These are phyloP conservation scores for Boletellus emodensis DNA, from an alignment of 768 basidiomycete genomes.

Conservation along the genomic window DNA sequence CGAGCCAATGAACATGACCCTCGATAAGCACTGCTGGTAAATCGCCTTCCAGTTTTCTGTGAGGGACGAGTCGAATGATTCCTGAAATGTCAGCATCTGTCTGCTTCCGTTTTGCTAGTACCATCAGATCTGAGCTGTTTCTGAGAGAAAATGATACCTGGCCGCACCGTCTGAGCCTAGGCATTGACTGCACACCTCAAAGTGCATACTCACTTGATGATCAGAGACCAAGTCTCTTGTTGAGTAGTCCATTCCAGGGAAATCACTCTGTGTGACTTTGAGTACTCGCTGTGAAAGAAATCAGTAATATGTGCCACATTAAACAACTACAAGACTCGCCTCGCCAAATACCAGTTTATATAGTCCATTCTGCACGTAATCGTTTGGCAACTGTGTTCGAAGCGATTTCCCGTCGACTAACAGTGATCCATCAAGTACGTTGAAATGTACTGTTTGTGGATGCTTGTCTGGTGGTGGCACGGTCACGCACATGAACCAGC, in stretches of 20 bases:
- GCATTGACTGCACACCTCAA: too few species aligned
- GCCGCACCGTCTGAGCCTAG: too few species aligned
- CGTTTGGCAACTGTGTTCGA: conserved; percentile 10
- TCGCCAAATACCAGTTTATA: conserved; percentile 19
- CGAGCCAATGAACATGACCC: conserved; percentile 27
- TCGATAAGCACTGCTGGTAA: conserved; percentile 1
- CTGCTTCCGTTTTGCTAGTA: conserved; percentile 7
- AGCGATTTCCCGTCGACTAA: conserved; percentile 22
- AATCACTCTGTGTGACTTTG: neutral
- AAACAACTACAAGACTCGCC: conserved; percentile 2
- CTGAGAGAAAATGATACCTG: conserved; percentile 1
- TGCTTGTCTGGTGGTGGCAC: conserved; percentile 1
- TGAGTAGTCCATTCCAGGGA: neutral
- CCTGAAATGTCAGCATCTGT: neutral
- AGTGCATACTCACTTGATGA: neutral
- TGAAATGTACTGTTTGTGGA: conserved; percentile 34
- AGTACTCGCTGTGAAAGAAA: neutral
- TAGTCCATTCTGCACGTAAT: conserved; percentile 6
- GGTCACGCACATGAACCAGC: conserved; percentile 31
- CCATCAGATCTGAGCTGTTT: conserved; percentile 11
- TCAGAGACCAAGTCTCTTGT: neutral
- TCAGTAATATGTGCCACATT: too few species aligned
- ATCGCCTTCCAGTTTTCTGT: conserved; percentile 13
- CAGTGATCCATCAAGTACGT: conserved; percentile 33
- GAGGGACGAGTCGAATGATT: conserved; percentile 19